Conservation (phyloP, 345 rosid genomes). For the Ceriops tagal region DNA sequence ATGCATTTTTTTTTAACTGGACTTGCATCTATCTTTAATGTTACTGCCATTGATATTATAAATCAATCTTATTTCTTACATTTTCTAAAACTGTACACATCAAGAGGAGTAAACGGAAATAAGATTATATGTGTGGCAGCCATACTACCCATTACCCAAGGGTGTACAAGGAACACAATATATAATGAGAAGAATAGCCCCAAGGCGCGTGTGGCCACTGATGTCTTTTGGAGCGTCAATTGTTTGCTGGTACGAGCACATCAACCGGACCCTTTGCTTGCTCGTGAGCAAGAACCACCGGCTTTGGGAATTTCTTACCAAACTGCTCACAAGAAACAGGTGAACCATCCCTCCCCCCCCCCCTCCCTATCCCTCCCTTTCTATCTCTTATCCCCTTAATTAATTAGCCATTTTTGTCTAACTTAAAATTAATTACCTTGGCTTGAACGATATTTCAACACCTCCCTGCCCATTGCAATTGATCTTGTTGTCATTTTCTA, state of each 20-base stretch:
- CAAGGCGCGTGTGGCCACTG: slow-evolving; percentile 83
- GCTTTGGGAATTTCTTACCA: slow-evolving; percentile 76
- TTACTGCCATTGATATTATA: no score
- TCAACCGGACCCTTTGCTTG: slow-evolving; percentile 73
- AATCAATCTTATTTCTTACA: no score
- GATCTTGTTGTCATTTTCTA: not conserved
- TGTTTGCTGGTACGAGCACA: slow-evolving; percentile 96
- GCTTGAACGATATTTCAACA: no score
- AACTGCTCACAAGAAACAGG: slow-evolving; percentile 81
- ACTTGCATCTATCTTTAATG: no score
- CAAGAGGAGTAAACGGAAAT: no score
- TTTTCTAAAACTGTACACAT: not conserved
- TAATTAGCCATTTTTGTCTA: not conserved
- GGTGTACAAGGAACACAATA: slow-evolving; percentile 71
- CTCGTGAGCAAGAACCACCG: slow-evolving; percentile 89
- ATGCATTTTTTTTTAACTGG: no score
- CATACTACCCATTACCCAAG: slow-evolving; percentile 72
- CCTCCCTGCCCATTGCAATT: no score
- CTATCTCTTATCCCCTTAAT: not conserved
- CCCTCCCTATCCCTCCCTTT: not conserved
- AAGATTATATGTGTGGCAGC: slow-evolving; percentile 41
- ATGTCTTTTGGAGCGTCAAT: slow-evolving; percentile 82
- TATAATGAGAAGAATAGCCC: slow-evolving; percentile 78
- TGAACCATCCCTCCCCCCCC: slow-evolving; percentile 24
- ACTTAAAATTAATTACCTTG: no score